These are phyloP conservation scores for Pascua sp. DNA, from an alignment of 1,284 basidiomycete genomes.

Conservation along the genomic window DNA sequence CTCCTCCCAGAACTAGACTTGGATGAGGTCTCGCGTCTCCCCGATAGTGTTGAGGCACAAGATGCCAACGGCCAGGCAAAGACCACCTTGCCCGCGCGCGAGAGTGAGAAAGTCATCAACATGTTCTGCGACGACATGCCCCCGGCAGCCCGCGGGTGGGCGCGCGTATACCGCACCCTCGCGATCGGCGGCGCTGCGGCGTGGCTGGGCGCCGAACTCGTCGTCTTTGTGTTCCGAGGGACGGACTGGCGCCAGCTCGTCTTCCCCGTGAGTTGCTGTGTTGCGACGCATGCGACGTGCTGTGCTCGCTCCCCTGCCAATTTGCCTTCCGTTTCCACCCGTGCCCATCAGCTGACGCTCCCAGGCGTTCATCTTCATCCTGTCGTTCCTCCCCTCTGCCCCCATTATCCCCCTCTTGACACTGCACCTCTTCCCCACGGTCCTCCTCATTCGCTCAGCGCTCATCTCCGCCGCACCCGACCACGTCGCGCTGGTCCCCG, in stretches of 20 bases:
- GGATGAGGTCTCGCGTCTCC: neutral
- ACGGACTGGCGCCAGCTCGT: constrained; percentile 22
- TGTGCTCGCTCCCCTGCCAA: too few relatives aligned
- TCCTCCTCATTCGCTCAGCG: constrained; percentile 40
- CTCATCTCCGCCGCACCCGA: constrained; percentile 23
- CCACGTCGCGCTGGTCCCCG: constrained; percentile 30
- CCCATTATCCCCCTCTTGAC: constrained; percentile 41
- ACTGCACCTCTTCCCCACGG: constrained; percentile 36
- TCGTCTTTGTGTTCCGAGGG: constrained; percentile 7
- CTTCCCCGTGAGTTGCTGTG: constrained; percentile 31
- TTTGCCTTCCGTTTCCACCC: neutral
- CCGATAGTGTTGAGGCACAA: neutral
- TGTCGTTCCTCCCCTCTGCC: constrained; percentile 26
- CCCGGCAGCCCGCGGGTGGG: constrained; percentile 20
- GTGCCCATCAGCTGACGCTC: neutral
- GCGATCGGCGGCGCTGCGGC: constrained; percentile 25
- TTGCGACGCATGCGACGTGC: too few relatives aligned
- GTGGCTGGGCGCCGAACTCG: constrained; percentile 25
- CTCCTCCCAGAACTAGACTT: neutral
- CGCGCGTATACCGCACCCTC: constrained; percentile 18
- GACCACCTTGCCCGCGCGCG: constrained; percentile 10
- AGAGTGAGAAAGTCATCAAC: constrained; percentile 29
- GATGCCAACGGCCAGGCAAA: neutral
- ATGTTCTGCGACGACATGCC: constrained; percentile 24
- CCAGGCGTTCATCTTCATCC: constrained; percentile 4